A percentile compares a stretch with the other conserved stretches of the same genome.
These are phyloP conservation scores for Hibiscus syriacus DNA, from an alignment of 345 rosid species.

Conservation along the genomic window DNA sequence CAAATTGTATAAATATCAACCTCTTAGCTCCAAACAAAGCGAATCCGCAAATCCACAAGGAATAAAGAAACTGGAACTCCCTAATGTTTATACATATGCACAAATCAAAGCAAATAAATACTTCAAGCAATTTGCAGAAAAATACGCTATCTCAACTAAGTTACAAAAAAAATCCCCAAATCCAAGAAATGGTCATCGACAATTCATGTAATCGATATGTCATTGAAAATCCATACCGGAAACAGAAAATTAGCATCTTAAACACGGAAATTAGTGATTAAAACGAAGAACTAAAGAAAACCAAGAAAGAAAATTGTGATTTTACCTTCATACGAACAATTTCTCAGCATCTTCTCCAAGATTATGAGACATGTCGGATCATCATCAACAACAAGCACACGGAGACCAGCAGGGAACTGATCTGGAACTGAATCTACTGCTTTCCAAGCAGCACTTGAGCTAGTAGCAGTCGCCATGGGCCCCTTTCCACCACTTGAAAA, in stretches of 20 bases:
- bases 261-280: constrained; percentile 8
- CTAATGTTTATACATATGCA: neutral
- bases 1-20: constrained; percentile 8
- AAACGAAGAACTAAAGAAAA: neutral
- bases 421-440: too few species aligned
- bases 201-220: constrained; percentile 9
- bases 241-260: neutral
- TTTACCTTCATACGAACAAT: constrained; percentile 71
- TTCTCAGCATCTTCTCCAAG: too few species aligned
- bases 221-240: constrained; percentile 5
- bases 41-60: too few species aligned
- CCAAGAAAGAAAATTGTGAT: neutral
- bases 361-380: too few species aligned
- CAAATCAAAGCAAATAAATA: constrained; percentile 7
- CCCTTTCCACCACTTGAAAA: constrained; percentile 48
- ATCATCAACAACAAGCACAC: constrained; percentile 90
- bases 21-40: neutral
- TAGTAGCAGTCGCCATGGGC: constrained; percentile 50
- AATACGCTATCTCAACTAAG: constrained; percentile 1
- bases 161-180: constrained; percentile 10
- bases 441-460: too few species aligned
- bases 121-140: constrained; percentile 1
- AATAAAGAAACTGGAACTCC: neutral
- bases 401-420: constrained; percentile 72
- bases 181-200: constrained; percentile 14